Percentiles rank a stretch among this genome's conserved stretches.
Conservation (phyloP, 2,329 filamentous ascomycete species). For the Thelonectria olida region DNA sequence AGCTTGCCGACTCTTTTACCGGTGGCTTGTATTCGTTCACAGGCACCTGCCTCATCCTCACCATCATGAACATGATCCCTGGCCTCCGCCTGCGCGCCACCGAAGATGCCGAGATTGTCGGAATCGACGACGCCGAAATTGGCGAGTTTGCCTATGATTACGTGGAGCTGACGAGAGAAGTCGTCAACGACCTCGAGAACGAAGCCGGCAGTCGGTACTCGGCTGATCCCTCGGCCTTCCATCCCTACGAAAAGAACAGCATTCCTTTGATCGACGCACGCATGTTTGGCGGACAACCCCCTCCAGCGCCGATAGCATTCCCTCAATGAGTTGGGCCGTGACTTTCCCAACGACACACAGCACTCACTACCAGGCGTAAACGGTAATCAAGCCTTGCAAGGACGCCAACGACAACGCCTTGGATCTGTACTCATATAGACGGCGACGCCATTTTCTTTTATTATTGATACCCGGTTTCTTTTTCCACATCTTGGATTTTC, state of each 20-base stretch:
- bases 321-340: constrained; percentile 27
- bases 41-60: constrained; percentile 80
- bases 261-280: constrained; percentile 58
- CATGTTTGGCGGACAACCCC: constrained; percentile 47
- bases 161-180: constrained; percentile 78
- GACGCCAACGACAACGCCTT: not conserved
- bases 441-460: constrained; percentile 33
- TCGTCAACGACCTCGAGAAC: constrained; percentile 57
- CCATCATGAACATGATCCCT: constrained; percentile 81
- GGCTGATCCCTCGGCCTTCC: constrained; percentile 50
- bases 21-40: constrained; percentile 83
- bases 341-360: not conserved
- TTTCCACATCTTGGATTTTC: constrained; percentile 8
- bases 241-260: constrained; percentile 59
- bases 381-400: not conserved
- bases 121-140: constrained; percentile 90
- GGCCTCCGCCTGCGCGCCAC: constrained; percentile 77
- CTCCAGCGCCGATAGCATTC: constrained; percentile 34
- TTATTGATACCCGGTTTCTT: constrained; percentile 42
- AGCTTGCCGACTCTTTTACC: constrained; percentile 81
- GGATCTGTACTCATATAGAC: constrained; percentile 33
- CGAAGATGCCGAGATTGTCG: constrained; percentile 82
- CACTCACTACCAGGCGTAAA: not conserved
- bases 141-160: constrained; percentile 97
- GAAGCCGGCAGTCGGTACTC: constrained; percentile 56